Evolutionary conservation across 129 eudicot genomes (phyloP).

Genomic region (Centaurea solstitialis): DNA sequence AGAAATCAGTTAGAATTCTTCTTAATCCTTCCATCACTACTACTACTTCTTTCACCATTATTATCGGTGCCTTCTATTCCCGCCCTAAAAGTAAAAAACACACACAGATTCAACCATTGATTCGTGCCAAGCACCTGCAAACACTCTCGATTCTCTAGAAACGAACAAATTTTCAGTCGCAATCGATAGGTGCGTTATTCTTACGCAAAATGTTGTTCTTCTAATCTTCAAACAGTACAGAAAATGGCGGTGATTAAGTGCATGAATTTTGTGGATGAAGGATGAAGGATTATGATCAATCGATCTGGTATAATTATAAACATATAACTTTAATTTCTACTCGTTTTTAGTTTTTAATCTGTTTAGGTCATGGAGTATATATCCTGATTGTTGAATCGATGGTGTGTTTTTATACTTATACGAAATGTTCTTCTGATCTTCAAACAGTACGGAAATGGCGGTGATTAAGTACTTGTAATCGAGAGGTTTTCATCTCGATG

Average conservation of each 20-base stretch:
- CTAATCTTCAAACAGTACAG: background rate
- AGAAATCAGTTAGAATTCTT: no score
- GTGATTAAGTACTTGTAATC: background rate
- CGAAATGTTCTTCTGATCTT: no score
- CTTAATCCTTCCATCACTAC: no score
- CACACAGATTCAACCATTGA: background rate
- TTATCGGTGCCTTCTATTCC: no score
- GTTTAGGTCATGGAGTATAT: background rate
- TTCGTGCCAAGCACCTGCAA: background rate
- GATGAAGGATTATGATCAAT: background rate
- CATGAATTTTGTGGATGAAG: background rate
- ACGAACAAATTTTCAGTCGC: background rate
- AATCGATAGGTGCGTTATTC: no score
- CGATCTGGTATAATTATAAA: background rate
- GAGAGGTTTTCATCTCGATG: background rate
- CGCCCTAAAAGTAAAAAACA: background rate
- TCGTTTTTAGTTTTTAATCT: background rate
- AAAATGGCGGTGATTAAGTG: background rate
- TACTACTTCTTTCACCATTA: no score
- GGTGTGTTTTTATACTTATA: no score
- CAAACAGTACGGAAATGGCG: no score
- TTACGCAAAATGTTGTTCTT: no score
- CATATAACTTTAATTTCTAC: background rate
- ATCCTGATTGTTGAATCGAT: background rate
- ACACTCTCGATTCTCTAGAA: background rate